Conservation (phyloP, 2,329 filamentous ascomycete genomes). For the Calonectria leucothoes region DNA sequence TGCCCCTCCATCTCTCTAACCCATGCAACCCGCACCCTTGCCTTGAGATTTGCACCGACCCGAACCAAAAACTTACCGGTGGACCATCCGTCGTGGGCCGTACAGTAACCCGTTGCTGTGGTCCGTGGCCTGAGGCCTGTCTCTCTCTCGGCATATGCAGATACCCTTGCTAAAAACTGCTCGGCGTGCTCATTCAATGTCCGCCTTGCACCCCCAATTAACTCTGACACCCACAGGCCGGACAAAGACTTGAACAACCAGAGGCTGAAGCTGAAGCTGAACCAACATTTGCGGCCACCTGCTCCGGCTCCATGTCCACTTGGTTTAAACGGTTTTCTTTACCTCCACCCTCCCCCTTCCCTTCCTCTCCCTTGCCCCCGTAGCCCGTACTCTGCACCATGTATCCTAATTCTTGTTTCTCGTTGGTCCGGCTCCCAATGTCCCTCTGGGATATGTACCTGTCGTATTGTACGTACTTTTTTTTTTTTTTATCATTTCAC, state of each 20-base stretch:
- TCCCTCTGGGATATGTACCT: slow-evolving; percentile 29
- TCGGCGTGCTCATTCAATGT: slow-evolving; percentile 25
- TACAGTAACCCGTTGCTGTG: slow-evolving; percentile 29
- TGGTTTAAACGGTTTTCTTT: slow-evolving; percentile 35
- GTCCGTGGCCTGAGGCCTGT: slow-evolving; percentile 30
- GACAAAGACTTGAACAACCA: slow-evolving; percentile 39
- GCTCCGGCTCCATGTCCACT: slow-evolving; percentile 28
- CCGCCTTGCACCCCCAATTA: slow-evolving; percentile 38
- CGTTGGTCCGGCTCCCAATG: slow-evolving; percentile 38
- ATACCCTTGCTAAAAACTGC: slow-evolving; percentile 35
- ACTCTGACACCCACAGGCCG: slow-evolving; percentile 34
- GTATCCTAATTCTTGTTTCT: slow-evolving; percentile 33
- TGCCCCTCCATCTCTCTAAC: slow-evolving; percentile 28
- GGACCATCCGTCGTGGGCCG: slow-evolving; percentile 16
- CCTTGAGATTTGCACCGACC: slow-evolving; percentile 23
- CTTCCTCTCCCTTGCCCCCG: slow-evolving; percentile 2
- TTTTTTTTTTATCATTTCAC: slow-evolving; percentile 28
- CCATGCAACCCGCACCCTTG: slow-evolving; percentile 23
- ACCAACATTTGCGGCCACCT: slow-evolving; percentile 38
- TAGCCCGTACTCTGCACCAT: slow-evolving; percentile 20
- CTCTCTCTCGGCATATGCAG: slow-evolving; percentile 42
- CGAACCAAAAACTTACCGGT: slow-evolving; percentile 24
- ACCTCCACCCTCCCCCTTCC: slow-evolving; percentile 42
- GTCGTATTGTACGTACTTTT: slow-evolving; percentile 22
- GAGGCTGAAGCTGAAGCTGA: slow-evolving; percentile 29